A percentile compares a stretch with the other conserved stretches of the same genome.
phyloP scores from a whole-genome alignment of 495 filamentous ascomycete genomes.

The Tetracladium marchalianum region DNA sequence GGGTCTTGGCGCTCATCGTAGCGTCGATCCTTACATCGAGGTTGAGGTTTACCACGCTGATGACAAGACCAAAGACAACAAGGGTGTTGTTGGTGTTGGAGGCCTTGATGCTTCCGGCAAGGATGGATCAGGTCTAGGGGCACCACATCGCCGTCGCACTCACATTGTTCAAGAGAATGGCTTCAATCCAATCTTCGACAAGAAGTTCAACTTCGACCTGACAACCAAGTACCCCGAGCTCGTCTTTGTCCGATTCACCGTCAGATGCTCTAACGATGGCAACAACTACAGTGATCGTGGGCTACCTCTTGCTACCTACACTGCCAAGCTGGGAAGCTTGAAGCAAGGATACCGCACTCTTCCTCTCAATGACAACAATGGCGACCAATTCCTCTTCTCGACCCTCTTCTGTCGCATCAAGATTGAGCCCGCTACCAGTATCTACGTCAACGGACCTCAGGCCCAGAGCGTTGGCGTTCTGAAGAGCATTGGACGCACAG shows the following conservation, averaged over 20 bases:
- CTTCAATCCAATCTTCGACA: constrained; percentile 78
- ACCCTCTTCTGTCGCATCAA: constrained; percentile 83
- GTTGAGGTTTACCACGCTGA: constrained; percentile 92
- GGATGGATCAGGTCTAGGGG: constrained; percentile 61
- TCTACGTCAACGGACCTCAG: constrained; percentile 35
- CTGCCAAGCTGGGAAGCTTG: constrained; percentile 79
- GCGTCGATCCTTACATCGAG: constrained; percentile 86
- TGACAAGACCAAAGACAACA: constrained; percentile 52
- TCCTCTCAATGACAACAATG: constrained; percentile 80
- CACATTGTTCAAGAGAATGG: constrained; percentile 75
- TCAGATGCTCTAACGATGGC: constrained; percentile 70
- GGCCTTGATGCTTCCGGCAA: constrained; percentile 61
- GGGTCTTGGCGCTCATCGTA: constrained; percentile 55
- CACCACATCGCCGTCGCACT: constrained; percentile 69
- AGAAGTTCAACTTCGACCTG: constrained; percentile 59
- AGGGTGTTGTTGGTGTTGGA: constrained; percentile 53
- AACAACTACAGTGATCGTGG: constrained; percentile 50
- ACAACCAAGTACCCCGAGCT: constrained; percentile 87
- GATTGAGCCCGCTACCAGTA: constrained; percentile 43
- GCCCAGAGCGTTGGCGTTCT: constrained; percentile 32
- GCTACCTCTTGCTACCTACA: constrained; percentile 73
- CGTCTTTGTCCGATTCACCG: constrained; percentile 89
- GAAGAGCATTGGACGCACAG: constrained; percentile 35
- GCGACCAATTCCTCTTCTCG: constrained; percentile 89
- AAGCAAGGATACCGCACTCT: constrained; percentile 95